A percentile compares a stretch with the other conserved stretches of the same genome.
phyloP scores from a whole-genome alignment of 148 eudicot species.

The Agrostemma githago region DNA sequence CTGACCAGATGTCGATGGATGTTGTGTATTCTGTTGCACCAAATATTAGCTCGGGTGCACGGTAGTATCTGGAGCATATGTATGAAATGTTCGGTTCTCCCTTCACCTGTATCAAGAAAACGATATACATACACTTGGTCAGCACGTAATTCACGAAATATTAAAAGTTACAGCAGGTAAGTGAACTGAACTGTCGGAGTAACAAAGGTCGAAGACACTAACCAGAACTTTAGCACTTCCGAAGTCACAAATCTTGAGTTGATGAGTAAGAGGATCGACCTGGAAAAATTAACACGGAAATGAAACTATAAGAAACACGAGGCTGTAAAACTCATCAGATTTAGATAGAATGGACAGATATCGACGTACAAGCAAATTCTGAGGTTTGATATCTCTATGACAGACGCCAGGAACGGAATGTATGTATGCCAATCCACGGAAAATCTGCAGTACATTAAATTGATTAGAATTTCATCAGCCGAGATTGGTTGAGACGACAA shows the following conservation, averaged over 20 bases:
- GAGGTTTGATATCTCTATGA: slow-evolving; percentile 80
- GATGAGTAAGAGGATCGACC: slow-evolving; percentile 88
- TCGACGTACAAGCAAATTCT: slow-evolving; percentile 45
- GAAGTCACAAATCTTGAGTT: slow-evolving; percentile 83
- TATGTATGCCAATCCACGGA: slow-evolving; percentile 75
- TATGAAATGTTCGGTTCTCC: slow-evolving; percentile 83
- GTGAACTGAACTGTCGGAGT: too few species aligned
- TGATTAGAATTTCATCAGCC: background rate
- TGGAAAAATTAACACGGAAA: slow-evolving; percentile 16
- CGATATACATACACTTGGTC: background rate
- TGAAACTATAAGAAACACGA: background rate
- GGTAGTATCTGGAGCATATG: slow-evolving; percentile 84
- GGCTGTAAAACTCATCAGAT: background rate
- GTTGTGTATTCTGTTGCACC: slow-evolving; percentile 80
- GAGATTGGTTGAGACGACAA: background rate
- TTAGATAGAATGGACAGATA: background rate
- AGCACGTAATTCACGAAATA: background rate
- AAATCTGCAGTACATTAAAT: slow-evolving; percentile 43
- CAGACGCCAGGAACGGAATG: slow-evolving; percentile 76
- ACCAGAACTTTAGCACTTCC: slow-evolving; percentile 94
- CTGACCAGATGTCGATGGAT: slow-evolving; percentile 91
- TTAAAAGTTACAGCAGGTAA: background rate
- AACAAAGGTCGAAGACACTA: slow-evolving; percentile 10
- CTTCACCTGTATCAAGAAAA: slow-evolving; percentile 39
- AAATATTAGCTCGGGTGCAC: slow-evolving; percentile 81